Percentiles rank a stretch among this genome's conserved stretches.
phyloP scores from a whole-genome alignment of 2,329 filamentous ascomycete species.

The Beauveria asiatica region DNA sequence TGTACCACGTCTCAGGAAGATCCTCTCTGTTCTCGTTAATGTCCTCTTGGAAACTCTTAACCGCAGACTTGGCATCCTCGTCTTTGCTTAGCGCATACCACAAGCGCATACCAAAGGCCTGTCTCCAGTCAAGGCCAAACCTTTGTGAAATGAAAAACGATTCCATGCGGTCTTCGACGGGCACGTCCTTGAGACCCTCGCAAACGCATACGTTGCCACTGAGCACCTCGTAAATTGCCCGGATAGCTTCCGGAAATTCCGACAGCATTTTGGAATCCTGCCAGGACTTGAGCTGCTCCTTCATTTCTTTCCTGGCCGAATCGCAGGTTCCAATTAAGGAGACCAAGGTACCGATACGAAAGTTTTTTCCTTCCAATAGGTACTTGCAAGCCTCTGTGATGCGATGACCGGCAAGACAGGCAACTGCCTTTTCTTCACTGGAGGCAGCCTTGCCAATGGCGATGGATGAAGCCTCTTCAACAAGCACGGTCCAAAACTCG shows the following conservation, averaged over 20 bases:
- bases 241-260: slow-evolving; percentile 76
- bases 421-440: slow-evolving; percentile 75
- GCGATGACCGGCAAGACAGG: slow-evolving; percentile 69
- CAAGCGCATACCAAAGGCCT: slow-evolving; percentile 81
- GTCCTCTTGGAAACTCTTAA: slow-evolving; percentile 65
- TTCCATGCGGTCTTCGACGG: slow-evolving; percentile 69
- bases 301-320: slow-evolving; percentile 63
- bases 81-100: slow-evolving; percentile 76
- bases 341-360: slow-evolving; percentile 76
- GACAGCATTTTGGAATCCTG: slow-evolving; percentile 72
- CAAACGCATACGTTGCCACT: slow-evolving; percentile 81
- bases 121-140: slow-evolving; percentile 86
- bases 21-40: slow-evolving; percentile 63
- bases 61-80: slow-evolving; percentile 57
- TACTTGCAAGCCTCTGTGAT: slow-evolving; percentile 75
- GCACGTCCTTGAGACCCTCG: slow-evolving; percentile 63
- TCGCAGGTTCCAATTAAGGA: slow-evolving; percentile 71
- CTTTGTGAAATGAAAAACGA: slow-evolving; percentile 76
- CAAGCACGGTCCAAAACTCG: slow-evolving; percentile 55
- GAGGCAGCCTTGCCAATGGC: slow-evolving; percentile 51
- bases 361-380: slow-evolving; percentile 67
- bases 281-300: slow-evolving; percentile 77
- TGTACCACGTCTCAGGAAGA: slow-evolving; percentile 63
- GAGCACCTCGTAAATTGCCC: slow-evolving; percentile 82
- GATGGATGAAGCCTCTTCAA: slow-evolving; percentile 49